Conservation (phyloP, 345 rosid species). For the Acer negundo region DNA sequence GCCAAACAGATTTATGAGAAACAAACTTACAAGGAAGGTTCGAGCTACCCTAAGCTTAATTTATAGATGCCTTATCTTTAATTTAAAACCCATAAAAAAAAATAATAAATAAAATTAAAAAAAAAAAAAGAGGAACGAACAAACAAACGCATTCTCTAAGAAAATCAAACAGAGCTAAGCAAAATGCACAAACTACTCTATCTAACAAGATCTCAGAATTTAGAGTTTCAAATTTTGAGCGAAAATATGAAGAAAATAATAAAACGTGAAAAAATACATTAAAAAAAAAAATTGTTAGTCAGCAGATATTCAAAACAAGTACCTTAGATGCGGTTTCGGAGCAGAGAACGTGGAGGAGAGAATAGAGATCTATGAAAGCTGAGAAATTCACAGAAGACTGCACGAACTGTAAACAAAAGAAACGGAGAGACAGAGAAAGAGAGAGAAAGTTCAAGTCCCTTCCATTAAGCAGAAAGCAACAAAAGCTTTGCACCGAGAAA, state of each 20-base stretch:
- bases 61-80: neutral
- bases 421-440: conserved; percentile 20
- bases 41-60: conserved; percentile 4
- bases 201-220: conserved; percentile 23
- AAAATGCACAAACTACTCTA: neutral
- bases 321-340: conserved; percentile 20
- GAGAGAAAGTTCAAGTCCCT: conserved; percentile 43
- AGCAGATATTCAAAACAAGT: conserved; percentile 7
- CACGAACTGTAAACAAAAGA: conserved; percentile 32
- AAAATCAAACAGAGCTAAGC: neutral
- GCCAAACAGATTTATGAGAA: neutral
- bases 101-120: neutral
- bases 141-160: neutral
- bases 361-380: conserved; percentile 12
- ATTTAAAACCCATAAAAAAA: neutral
- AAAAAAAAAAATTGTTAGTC: neutral
- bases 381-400: conserved; percentile 21
- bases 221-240: conserved; percentile 1
- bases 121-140: neutral
- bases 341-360: conserved; percentile 20
- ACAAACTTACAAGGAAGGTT: neutral
- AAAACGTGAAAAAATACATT: conserved; percentile 15
- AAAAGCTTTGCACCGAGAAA: conserved; percentile 39
- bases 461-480: conserved; percentile 69
- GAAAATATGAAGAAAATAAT: conserved; percentile 13